A percentile compares a stretch with the other conserved stretches of the same genome.
These are phyloP conservation scores for Jatropha curcas DNA, from an alignment of 345 rosid species.

Conservation along the genomic window DNA sequence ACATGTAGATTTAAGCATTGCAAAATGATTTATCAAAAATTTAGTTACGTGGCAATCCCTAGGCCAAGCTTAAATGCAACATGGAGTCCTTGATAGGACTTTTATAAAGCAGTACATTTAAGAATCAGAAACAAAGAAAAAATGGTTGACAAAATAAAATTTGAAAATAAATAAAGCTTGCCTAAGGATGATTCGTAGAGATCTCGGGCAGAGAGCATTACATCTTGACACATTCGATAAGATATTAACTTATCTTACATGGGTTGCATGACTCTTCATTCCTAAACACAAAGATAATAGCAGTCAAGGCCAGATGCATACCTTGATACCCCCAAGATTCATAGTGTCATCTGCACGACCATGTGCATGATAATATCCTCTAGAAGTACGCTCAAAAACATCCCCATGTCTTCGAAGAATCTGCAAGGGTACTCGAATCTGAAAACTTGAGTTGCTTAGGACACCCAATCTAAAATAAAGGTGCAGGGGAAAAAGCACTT, in stretches of 20 bases:
- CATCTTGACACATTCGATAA: neutral
- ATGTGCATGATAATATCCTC: conserved; percentile 88
- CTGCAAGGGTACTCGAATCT: conserved; percentile 32
- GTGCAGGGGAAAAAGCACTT: conserved; percentile 12
- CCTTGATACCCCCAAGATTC: conserved; percentile 99
- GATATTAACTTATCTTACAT: neutral
- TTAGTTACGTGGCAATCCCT: neutral
- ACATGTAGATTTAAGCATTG: neutral
- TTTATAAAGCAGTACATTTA: too few species aligned
- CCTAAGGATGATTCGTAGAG: too few species aligned
- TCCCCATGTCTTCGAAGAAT: conserved; percentile 93
- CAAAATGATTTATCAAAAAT: neutral
- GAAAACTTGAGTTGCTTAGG: neutral
- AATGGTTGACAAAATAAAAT: too few species aligned
- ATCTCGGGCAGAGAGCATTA: neutral
- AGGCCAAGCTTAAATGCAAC: neutral
- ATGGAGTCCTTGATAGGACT: too few species aligned
- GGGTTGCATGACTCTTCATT: neutral
- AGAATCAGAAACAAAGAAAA: too few species aligned
- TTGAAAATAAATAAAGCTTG: too few species aligned
- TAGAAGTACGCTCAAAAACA: conserved; percentile 71
- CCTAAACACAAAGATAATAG: neutral
- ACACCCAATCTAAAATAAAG: conserved; percentile 2
- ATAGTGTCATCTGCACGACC: conserved; percentile 97
- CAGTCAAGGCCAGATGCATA: conserved; percentile 22